A percentile compares a stretch with the other conserved stretches of the same genome.
These are phyloP conservation scores for Exophiala alcalophila DNA, from an alignment of 2,329 filamentous ascomycete species.

Conservation along the genomic window DNA sequence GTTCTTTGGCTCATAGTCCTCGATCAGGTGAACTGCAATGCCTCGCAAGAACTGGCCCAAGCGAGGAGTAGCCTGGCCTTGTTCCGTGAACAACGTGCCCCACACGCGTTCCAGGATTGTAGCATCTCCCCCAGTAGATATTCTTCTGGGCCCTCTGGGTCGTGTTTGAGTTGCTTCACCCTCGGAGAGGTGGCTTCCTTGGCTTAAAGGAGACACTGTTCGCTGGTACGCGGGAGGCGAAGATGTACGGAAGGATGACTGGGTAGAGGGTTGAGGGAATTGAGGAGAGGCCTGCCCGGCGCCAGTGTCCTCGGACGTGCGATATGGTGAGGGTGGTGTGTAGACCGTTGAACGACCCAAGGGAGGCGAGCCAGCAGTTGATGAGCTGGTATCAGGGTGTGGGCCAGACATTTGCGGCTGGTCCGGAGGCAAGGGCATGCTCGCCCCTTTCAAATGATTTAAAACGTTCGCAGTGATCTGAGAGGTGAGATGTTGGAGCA, in stretches of 20 bases:
- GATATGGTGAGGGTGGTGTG: slow-evolving; percentile 55
- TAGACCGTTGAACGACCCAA: slow-evolving; percentile 44
- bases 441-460: slow-evolving; percentile 54
- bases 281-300: slow-evolving; percentile 18
- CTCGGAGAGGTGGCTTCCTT: slow-evolving; percentile 36
- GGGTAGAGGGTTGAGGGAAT: slow-evolving; percentile 18
- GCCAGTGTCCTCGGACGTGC: slow-evolving; percentile 27
- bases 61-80: slow-evolving; percentile 64
- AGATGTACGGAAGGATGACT: slow-evolving; percentile 29
- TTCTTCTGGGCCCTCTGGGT: slow-evolving; percentile 38
- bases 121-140: slow-evolving; percentile 46
- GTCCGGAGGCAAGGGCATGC: slow-evolving; percentile 34
- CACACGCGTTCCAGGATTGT: slow-evolving; percentile 69
- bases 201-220: slow-evolving; percentile 38
- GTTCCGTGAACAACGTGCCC: slow-evolving; percentile 69
- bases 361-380: slow-evolving; percentile 43
- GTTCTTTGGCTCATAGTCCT: slow-evolving; percentile 64
- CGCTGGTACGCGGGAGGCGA: slow-evolving; percentile 31
- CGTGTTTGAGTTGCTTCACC: slow-evolving; percentile 28
- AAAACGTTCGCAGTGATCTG: slow-evolving; percentile 60
- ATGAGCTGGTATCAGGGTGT: slow-evolving; percentile 35
- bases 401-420: slow-evolving; percentile 33
- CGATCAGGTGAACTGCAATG: slow-evolving; percentile 69
- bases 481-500: slow-evolving; percentile 55
- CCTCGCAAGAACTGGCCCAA: slow-evolving; percentile 70